Percentiles rank a stretch among this genome's conserved stretches.
Conservation (phyloP, 805 yeast species). For the Isabelozyma gotoi region DNA sequence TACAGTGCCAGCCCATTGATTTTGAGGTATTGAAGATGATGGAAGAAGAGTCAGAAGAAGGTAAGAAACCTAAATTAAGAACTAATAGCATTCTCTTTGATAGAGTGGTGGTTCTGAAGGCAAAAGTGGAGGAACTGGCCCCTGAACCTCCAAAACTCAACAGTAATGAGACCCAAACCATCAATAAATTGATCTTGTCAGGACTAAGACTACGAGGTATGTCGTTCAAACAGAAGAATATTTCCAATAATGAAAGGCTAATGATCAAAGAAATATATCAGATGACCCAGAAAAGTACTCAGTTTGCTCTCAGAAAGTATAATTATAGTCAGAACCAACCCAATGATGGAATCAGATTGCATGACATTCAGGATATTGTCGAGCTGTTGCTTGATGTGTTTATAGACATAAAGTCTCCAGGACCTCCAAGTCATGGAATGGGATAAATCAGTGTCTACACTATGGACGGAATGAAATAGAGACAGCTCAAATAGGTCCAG, state of each 20-base stretch:
- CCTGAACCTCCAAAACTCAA: slow-evolving; percentile 7
- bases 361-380: slow-evolving; percentile 38
- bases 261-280: slow-evolving; percentile 40
- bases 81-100: slow-evolving; percentile 30
- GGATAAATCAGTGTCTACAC: no score
- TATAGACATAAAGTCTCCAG: slow-evolving; percentile 27
- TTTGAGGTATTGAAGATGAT: slow-evolving; percentile 14
- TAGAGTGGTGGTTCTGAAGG: slow-evolving; percentile 30
- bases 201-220: slow-evolving; percentile 44
- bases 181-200: slow-evolving; percentile 35
- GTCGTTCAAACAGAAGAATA: slow-evolving; percentile 15
- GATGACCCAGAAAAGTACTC: slow-evolving; percentile 38
- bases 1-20: slow-evolving; percentile 18
- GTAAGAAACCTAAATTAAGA: slow-evolving; percentile 4
- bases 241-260: slow-evolving; percentile 29
- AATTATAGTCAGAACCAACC: slow-evolving; percentile 24
- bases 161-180: slow-evolving; percentile 15
- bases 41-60: background rate
- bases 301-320: slow-evolving; percentile 39
- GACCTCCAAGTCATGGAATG: background rate
- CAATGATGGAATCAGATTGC: slow-evolving; percentile 17
- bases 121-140: slow-evolving; percentile 15
- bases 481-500: no score
- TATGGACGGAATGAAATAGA: no score
- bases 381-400: slow-evolving; percentile 37